phyloP scores from a whole-genome alignment of 306 rosid genomes.

The Cicer chorassanicum region DNA sequence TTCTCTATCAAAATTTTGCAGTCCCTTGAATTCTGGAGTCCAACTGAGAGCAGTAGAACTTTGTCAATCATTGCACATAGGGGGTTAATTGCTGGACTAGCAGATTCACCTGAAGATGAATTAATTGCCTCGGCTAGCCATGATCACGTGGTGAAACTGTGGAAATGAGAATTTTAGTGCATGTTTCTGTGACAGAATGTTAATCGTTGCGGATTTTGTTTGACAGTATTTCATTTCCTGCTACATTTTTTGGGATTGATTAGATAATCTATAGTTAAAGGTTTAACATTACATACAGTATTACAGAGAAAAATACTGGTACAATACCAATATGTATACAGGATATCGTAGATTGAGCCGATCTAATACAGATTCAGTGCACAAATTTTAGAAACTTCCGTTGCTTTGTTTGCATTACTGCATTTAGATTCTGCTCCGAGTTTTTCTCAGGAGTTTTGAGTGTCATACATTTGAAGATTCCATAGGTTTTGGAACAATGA shows the following conservation, averaged over 20 bases:
- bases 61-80: constrained; percentile 55
- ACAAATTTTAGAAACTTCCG: neutral
- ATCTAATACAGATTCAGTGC: neutral
- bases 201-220: constrained; percentile 15
- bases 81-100: constrained; percentile 56
- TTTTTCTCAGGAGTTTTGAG: neutral
- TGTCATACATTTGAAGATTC: neutral
- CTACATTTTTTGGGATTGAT: constrained; percentile 25
- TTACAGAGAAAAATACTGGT: neutral
- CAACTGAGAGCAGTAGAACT: constrained; percentile 46
- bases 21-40: constrained; percentile 62
- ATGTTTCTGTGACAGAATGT: neutral
- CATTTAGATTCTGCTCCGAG: neutral
- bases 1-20: constrained; percentile 37
- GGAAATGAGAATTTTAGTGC: constrained; percentile 55
- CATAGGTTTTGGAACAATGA: neutral
- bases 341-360: neutral
- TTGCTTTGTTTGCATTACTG: constrained; percentile 9
- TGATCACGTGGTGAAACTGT: constrained; percentile 62
- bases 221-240: constrained; percentile 17
- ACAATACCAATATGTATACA: neutral
- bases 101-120: constrained; percentile 46
- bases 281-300: neutral
- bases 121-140: constrained; percentile 69
- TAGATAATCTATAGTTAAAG: constrained; percentile 12